Percentiles rank a stretch among this genome's conserved stretches.
phyloP scores from a whole-genome alignment of 495 filamentous ascomycete genomes.

The Talaromyces wortmannii region DNA sequence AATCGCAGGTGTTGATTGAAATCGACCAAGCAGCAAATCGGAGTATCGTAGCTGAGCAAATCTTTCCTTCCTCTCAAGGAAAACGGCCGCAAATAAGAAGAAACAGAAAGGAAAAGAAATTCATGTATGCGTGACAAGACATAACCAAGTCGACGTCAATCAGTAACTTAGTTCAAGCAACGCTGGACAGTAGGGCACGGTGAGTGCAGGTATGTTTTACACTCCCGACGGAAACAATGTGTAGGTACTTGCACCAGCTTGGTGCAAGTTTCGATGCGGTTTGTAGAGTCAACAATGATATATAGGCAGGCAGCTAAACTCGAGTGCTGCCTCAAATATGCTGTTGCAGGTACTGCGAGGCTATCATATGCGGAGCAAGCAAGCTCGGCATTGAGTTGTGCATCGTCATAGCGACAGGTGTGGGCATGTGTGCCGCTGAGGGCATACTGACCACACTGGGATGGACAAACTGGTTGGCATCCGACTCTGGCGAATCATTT shows the following conservation, averaged over 20 bases:
- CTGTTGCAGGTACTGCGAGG: constrained; percentile 39
- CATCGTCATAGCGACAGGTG: constrained; percentile 21
- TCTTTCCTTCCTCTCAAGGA: background rate
- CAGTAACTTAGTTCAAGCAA: background rate
- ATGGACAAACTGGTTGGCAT: constrained; percentile 16
- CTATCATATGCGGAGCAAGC: constrained; percentile 35
- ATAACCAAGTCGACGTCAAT: background rate
- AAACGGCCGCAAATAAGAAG: background rate
- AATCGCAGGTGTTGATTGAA: background rate
- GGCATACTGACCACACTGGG: constrained; percentile 26
- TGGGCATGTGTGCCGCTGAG: constrained; percentile 32
- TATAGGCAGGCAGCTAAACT: too few relatives aligned
- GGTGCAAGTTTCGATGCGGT: too few relatives aligned
- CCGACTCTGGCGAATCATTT: constrained; percentile 58
- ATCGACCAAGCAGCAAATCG: background rate
- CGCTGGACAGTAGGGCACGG: background rate
- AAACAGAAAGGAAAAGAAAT: background rate
- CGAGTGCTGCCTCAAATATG: constrained; percentile 20
- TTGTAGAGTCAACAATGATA: too few relatives aligned
- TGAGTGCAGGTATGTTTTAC: background rate
- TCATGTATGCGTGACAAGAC: background rate
- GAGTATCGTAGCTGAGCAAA: background rate
- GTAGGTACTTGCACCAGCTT: too few relatives aligned
- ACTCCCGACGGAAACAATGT: too few relatives aligned
- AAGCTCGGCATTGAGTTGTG: constrained; percentile 19